phyloP scores from a whole-genome alignment of 257 asterid genomes.

The Haberlea rhodopensis region DNA sequence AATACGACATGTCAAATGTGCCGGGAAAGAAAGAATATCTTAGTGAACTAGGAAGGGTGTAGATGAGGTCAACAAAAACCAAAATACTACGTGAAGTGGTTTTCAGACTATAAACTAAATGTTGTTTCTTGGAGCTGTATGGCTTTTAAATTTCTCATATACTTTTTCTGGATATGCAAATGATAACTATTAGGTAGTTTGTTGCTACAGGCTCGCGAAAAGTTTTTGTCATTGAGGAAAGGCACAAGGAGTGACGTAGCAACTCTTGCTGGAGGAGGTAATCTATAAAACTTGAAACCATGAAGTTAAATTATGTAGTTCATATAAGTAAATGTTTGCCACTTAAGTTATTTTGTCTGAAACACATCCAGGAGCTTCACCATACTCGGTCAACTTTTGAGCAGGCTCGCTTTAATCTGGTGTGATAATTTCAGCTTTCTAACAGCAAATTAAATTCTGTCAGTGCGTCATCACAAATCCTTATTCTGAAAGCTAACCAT shows the following conservation, averaged over 20 bases:
- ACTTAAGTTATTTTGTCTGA: constrained; percentile 25
- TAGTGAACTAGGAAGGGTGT: too few species aligned
- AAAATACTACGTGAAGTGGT: background rate
- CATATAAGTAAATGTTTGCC: constrained; percentile 9
- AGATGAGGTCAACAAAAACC: too few species aligned
- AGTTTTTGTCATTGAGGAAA: constrained; percentile 86
- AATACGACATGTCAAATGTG: background rate
- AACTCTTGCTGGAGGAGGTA: constrained; percentile 85
- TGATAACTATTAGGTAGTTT: constrained; percentile 24
- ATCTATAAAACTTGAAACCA: constrained; percentile 21
- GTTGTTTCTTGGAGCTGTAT: constrained; percentile 7
- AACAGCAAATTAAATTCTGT: constrained; percentile 18
- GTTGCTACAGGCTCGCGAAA: constrained; percentile 82
- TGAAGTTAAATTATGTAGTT: constrained; percentile 18
- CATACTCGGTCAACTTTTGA: constrained; percentile 89
- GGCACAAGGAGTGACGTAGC: constrained; percentile 91
- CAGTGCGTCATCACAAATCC: constrained; percentile 9
- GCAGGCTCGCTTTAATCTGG: constrained; percentile 95
- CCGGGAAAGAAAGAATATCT: constrained; percentile 1
- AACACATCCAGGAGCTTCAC: constrained; percentile 77
- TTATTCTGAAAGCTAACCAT: constrained; percentile 26
- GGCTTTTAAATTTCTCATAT: background rate
- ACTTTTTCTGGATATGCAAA: background rate
- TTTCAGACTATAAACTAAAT: background rate
- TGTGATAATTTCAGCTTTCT: constrained; percentile 27